phyloP scores from a whole-genome alignment of 106 monocot species.

The Cymbidium sinense region DNA sequence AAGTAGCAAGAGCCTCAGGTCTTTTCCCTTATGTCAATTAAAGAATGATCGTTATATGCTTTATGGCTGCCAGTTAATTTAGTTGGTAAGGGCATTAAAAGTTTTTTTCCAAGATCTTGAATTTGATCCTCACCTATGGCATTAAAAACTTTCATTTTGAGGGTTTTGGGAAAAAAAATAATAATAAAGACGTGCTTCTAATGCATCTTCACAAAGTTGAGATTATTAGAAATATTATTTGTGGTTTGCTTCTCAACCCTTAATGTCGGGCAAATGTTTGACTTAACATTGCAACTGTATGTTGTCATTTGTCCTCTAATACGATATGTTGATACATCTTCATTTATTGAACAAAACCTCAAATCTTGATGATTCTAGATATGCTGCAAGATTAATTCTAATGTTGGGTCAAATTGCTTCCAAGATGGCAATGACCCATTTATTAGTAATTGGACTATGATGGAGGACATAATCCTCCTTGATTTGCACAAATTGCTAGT shows the following conservation, averaged over 20 bases:
- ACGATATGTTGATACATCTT: background rate
- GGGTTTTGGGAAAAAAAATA: no score
- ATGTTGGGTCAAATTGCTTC: background rate
- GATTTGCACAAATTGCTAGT: background rate
- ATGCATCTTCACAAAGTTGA: background rate
- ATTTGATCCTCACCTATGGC: no score
- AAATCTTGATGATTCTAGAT: background rate
- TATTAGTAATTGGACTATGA: background rate
- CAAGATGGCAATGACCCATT: background rate
- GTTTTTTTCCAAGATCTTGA: no score
- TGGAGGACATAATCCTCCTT: background rate
- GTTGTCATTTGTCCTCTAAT: background rate
- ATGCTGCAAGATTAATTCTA: background rate
- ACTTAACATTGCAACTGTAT: background rate
- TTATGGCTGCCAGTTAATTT: no score
- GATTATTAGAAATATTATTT: background rate
- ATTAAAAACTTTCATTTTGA: no score
- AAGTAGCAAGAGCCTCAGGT: no score
- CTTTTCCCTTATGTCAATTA: no score
- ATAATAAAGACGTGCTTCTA: no score
- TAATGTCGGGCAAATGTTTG: background rate
- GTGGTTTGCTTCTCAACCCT: background rate
- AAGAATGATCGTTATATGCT: no score
- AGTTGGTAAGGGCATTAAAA: no score
- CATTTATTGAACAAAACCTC: background rate